Percentiles rank a stretch among this genome's conserved stretches.
Conservation (phyloP, 129 eudicot species). For the Arctium lappa region DNA sequence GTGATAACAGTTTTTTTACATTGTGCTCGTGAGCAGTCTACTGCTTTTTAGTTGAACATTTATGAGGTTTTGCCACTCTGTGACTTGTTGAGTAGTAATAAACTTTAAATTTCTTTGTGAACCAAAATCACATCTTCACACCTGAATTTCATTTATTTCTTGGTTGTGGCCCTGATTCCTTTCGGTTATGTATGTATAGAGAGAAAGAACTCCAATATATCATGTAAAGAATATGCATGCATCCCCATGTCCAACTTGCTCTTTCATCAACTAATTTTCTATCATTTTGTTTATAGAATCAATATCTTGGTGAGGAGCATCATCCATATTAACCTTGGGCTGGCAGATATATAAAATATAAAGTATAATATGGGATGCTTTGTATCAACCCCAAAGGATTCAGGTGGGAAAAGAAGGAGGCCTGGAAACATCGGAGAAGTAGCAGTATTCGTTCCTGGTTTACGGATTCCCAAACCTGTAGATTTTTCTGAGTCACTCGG, state of each 20-base stretch:
- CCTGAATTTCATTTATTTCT: conserved; percentile 11
- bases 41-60: conserved; percentile 61
- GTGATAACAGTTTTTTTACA: conserved; percentile 14
- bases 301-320: conserved; percentile 23
- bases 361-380: conserved; percentile 78
- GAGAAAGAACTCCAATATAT: background rate
- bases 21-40: conserved; percentile 46
- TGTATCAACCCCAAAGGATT: conserved; percentile 67
- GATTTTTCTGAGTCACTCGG: conserved; percentile 74
- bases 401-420: conserved; percentile 74
- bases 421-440: conserved; percentile 91
- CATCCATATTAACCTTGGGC: conserved; percentile 10
- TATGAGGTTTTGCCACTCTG: conserved; percentile 36
- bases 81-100: conserved; percentile 20
- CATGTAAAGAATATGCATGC: conserved; percentile 8
- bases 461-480: conserved; percentile 83
- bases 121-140: conserved; percentile 22
- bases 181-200: conserved; percentile 1
- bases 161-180: background rate
- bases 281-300: conserved; percentile 20
- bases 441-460: conserved; percentile 84
- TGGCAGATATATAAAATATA: conserved; percentile 35
- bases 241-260: conserved; percentile 10
- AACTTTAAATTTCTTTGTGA: conserved; percentile 30
- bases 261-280: background rate